phyloP scores from a whole-genome alignment of 345 rosid genomes.

The Carallia brachiata region DNA sequence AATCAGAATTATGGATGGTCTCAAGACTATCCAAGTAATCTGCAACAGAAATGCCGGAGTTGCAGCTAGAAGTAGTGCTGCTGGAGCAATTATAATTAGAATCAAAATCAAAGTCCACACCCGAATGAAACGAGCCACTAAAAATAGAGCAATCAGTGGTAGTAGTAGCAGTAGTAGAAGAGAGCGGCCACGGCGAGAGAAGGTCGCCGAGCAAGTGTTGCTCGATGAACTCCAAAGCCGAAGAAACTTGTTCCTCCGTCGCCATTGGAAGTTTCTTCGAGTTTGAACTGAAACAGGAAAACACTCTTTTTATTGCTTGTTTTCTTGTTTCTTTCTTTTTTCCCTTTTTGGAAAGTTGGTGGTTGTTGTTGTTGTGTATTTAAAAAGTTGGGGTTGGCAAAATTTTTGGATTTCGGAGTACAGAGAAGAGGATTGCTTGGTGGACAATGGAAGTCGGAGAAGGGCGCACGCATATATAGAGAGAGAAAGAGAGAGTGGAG shows the following conservation, averaged over 20 bases:
- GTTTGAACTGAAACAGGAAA: not conserved
- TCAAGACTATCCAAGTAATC: not conserved
- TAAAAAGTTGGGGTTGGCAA: too few species aligned
- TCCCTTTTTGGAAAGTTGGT: too few species aligned
- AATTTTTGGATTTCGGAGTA: too few species aligned
- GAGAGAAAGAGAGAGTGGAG: not conserved
- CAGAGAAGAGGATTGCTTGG: not conserved
- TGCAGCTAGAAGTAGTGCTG: conserved; percentile 24
- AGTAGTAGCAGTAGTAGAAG: not conserved
- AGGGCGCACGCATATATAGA: not conserved
- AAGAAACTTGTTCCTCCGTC: conserved; percentile 38
- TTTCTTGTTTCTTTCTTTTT: too few species aligned
- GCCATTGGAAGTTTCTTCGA: conserved; percentile 6
- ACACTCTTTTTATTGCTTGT: too few species aligned
- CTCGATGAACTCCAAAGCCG: conserved; percentile 48
- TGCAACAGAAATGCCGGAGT: conserved; percentile 25
- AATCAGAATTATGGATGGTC: not conserved
- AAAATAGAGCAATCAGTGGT: too few species aligned
- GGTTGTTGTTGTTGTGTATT: too few species aligned
- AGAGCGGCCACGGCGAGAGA: conserved; percentile 14
- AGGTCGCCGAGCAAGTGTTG: conserved; percentile 57
- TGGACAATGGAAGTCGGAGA: not conserved
- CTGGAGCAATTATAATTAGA: conserved; percentile 9
- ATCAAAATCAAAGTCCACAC: not conserved
- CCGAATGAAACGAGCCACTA: too few species aligned